phyloP scores from a whole-genome alignment of 2,329 filamentous ascomycete genomes.

The Penicillium glabrum region DNA sequence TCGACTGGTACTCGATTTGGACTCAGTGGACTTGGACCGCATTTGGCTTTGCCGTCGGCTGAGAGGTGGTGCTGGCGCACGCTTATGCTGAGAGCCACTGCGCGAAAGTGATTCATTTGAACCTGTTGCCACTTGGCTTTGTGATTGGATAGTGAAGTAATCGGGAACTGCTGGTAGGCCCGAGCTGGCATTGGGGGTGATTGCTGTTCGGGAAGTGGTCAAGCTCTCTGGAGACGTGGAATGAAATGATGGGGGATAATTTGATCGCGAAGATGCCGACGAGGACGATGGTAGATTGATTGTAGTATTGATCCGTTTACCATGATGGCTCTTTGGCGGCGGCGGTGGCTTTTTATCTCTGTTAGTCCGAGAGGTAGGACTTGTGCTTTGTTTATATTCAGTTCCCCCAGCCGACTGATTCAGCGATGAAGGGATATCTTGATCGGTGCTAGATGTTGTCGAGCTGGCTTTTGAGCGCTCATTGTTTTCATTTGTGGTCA shows the following conservation, averaged over 20 bases:
- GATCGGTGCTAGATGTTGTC: neutral
- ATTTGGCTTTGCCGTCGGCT: slow-evolving; percentile 50
- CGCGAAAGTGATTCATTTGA: slow-evolving; percentile 28
- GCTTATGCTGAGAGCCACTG: slow-evolving; percentile 38
- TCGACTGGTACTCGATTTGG: slow-evolving; percentile 32
- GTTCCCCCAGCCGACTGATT: slow-evolving; percentile 58
- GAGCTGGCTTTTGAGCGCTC: neutral
- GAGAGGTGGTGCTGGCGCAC: slow-evolving; percentile 50
- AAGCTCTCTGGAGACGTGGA: slow-evolving; percentile 22
- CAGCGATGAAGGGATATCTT: neutral
- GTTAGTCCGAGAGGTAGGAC: slow-evolving; percentile 30
- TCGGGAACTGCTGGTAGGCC: slow-evolving; percentile 53
- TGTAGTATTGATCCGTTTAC: slow-evolving; percentile 64
- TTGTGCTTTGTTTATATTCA: slow-evolving; percentile 52
- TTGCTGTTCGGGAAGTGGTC: slow-evolving; percentile 12
- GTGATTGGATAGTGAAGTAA: slow-evolving; percentile 30
- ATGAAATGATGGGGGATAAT: slow-evolving; percentile 28
- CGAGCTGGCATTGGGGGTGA: slow-evolving; percentile 15
- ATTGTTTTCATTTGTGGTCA: slow-evolving; percentile 7
- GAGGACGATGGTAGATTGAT: slow-evolving; percentile 26
- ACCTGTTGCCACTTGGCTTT: slow-evolving; percentile 10
- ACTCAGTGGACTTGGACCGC: slow-evolving; percentile 36
- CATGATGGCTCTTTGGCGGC: slow-evolving; percentile 74
- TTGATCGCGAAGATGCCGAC: slow-evolving; percentile 25
- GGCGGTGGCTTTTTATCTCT: slow-evolving; percentile 66